Conservation (phyloP, 495 filamentous ascomycete species). For the Ascobolus immersus region DNA sequence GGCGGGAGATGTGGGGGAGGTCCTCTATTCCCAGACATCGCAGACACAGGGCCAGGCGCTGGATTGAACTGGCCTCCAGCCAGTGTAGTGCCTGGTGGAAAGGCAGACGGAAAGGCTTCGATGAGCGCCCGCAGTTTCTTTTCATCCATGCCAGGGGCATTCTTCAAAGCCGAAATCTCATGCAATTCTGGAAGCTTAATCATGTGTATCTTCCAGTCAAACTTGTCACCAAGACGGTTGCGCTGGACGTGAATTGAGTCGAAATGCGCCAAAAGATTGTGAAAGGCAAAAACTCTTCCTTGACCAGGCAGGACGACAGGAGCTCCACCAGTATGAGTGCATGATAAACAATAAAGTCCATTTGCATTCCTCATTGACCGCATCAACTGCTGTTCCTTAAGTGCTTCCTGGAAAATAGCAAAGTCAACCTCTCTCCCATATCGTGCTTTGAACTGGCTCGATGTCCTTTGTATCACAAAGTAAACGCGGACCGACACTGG, state of each 20-base stretch:
- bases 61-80: too few species aligned
- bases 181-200: slow-evolving; percentile 34
- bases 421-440: slow-evolving; percentile 32
- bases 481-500: slow-evolving; percentile 35
- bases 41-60: too few species aligned
- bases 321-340: slow-evolving; percentile 24
- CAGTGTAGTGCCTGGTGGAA: slow-evolving; percentile 5
- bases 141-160: slow-evolving; percentile 29
- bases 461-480: slow-evolving; percentile 35
- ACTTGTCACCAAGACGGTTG: slow-evolving; percentile 15
- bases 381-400: slow-evolving; percentile 39
- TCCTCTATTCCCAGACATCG: too few species aligned
- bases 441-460: slow-evolving; percentile 25
- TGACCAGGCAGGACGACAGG: slow-evolving; percentile 5
- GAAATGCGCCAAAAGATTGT: slow-evolving; percentile 42
- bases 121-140: slow-evolving; percentile 28
- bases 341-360: slow-evolving; percentile 32
- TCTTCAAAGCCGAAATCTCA: slow-evolving; percentile 23
- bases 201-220: slow-evolving; percentile 46
- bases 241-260: slow-evolving; percentile 28
- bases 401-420: slow-evolving; percentile 36
- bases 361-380: slow-evolving; percentile 38
- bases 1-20: too few species aligned
- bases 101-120: slow-evolving; percentile 28
- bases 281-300: slow-evolving; percentile 25